phyloP scores from a whole-genome alignment of 192 early-diverging fungal genomes.

The Coemansia sp. region DNA sequence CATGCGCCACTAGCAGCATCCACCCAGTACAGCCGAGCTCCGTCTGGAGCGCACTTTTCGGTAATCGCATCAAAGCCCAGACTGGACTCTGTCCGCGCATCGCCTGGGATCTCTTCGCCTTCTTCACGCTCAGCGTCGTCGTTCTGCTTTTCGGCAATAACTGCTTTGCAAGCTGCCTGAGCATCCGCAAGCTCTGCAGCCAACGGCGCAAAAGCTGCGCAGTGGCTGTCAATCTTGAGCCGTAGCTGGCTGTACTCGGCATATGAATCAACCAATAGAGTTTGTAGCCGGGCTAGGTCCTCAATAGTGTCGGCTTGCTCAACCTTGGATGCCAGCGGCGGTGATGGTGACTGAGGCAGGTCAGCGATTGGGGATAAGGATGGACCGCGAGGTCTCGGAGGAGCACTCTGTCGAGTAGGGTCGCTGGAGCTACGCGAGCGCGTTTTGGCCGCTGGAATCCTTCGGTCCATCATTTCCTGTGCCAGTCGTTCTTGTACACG shows the following conservation, averaged over 20 bases:
- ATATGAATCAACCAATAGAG: constrained; percentile 16
- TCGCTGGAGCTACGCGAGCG: constrained; percentile 11
- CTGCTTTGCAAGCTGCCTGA: background rate
- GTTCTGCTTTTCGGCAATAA: background rate
- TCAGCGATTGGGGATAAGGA: constrained; percentile 32
- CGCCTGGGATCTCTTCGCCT: constrained; percentile 41
- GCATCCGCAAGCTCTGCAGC: constrained; percentile 25
- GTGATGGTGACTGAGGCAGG: constrained; percentile 13
- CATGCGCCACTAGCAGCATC: constrained; percentile 19
- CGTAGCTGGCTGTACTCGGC: constrained; percentile 46
- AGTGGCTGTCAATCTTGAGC: constrained; percentile 27
- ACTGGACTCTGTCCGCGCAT: constrained; percentile 11
- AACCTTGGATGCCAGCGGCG: constrained; percentile 1
- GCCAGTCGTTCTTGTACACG: constrained; percentile 42
- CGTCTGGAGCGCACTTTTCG: constrained; percentile 27
- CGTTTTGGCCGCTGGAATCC: constrained; percentile 1
- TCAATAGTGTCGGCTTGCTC: constrained; percentile 31
- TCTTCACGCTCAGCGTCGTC: constrained; percentile 40
- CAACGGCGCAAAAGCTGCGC: constrained; percentile 23
- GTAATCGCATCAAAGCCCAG: constrained; percentile 15
- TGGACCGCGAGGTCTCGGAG: constrained; percentile 22
- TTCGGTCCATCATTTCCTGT: constrained; percentile 18
- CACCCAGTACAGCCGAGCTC: constrained; percentile 34
- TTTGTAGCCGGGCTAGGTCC: constrained; percentile 23
- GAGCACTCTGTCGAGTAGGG: background rate